Conservation (phyloP, 305 asterid species). For the Solanum aculeatissimum region DNA sequence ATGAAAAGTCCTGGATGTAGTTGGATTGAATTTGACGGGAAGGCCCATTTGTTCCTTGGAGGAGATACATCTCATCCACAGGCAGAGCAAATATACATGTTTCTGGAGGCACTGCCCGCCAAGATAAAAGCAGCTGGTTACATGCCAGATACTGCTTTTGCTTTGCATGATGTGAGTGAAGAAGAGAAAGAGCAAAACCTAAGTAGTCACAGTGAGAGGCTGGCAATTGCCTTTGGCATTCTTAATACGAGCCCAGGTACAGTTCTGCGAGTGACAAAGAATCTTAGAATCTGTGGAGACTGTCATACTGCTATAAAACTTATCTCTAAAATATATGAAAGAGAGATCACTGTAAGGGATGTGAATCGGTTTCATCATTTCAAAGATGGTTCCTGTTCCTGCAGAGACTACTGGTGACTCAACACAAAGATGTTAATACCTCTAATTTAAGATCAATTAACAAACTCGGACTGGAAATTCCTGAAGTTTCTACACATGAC, state of each 20-base stretch:
- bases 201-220: constrained; percentile 54
- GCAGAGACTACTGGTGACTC: constrained; percentile 66
- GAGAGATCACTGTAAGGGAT: constrained; percentile 76
- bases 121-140: constrained; percentile 64
- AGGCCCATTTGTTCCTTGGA: constrained; percentile 37
- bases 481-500: not conserved
- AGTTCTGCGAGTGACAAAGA: constrained; percentile 52
- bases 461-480: not conserved
- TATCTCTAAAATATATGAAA: constrained; percentile 35
- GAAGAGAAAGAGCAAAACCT: constrained; percentile 61
- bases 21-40: constrained; percentile 59
- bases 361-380: constrained; percentile 71
- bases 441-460: not conserved
- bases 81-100: constrained; percentile 27
- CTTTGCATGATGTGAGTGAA: constrained; percentile 67
- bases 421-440: not conserved
- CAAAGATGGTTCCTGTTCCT: constrained; percentile 54
- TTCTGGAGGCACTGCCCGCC: constrained; percentile 43
- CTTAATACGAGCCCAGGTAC: constrained; percentile 38
- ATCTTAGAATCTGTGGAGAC: constrained; percentile 72
- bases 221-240: constrained; percentile 73
- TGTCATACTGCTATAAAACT: constrained; percentile 60
- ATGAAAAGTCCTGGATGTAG: constrained; percentile 62
- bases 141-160: constrained; percentile 48
- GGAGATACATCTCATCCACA: constrained; percentile 22